These are phyloP conservation scores for Termitomyces bulborhizus DNA, from an alignment of 768 basidiomycete genomes.

Conservation along the genomic window DNA sequence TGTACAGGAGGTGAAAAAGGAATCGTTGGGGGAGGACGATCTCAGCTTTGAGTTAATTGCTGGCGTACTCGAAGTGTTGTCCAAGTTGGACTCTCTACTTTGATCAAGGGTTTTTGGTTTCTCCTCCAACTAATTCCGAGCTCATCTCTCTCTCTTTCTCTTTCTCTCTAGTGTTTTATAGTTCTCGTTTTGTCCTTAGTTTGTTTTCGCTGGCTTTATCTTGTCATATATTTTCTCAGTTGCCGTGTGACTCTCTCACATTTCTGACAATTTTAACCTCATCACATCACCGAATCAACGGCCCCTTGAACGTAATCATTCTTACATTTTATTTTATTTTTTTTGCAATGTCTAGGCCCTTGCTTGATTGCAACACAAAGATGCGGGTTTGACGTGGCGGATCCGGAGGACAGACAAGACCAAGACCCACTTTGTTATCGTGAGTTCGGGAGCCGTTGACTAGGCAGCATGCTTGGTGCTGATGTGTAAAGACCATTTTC, in stretches of 20 bases:
- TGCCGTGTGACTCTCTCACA: background rate
- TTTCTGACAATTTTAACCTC: background rate
- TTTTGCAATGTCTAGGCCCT: background rate
- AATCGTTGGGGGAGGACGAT: constrained; percentile 70
- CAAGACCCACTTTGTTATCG: too few species aligned
- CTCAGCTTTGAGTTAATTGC: constrained; percentile 86
- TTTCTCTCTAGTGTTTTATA: background rate
- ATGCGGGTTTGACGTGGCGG: too few species aligned
- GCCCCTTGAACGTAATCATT: background rate
- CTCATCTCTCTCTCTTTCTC: background rate
- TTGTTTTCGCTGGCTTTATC: background rate
- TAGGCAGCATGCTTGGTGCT: too few species aligned
- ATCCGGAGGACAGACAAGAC: too few species aligned
- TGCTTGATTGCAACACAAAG: background rate
- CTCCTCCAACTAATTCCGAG: background rate
- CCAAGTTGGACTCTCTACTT: constrained; percentile 84
- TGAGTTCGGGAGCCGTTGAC: background rate
- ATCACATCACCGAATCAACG: background rate
- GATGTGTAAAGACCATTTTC: too few species aligned
- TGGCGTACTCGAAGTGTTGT: constrained; percentile 89
- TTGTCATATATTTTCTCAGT: background rate
- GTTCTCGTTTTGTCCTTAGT: background rate
- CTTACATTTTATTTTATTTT: background rate
- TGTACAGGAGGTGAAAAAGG: constrained; percentile 66
- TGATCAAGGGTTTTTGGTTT: constrained; percentile 17